Percentiles rank a stretch among this genome's conserved stretches.
Evolutionary conservation across 2,329 filamentous ascomycete genomes (phyloP).

Genomic region (Geosmithia morbida): DNA sequence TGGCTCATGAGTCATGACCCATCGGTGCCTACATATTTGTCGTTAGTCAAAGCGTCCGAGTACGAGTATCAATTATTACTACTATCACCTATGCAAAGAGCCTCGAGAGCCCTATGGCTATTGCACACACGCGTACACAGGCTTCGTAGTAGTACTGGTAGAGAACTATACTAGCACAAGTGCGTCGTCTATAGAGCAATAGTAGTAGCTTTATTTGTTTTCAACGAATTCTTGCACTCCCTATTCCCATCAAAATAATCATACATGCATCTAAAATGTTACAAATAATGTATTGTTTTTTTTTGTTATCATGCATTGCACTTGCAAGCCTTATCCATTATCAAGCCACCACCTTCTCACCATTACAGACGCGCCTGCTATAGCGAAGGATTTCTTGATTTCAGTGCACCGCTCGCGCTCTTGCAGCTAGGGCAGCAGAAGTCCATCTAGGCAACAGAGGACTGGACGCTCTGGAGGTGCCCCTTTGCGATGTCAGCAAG

Average conservation of each 20-base stretch:
- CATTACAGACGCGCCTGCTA: slow-evolving; percentile 15
- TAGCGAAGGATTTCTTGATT: slow-evolving; percentile 53
- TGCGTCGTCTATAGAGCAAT: background rate
- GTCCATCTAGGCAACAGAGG: slow-evolving; percentile 73
- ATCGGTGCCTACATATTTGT: too few species aligned
- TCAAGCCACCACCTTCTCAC: slow-evolving; percentile 1
- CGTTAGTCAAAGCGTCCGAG: too few species aligned
- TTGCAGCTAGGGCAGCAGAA: slow-evolving; percentile 87
- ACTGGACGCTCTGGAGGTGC: slow-evolving; percentile 55
- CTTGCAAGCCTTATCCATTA: too few species aligned
- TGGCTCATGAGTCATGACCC: too few species aligned
- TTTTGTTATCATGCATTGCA: background rate
- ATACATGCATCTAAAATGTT: background rate
- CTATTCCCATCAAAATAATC: background rate
- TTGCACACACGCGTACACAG: too few species aligned
- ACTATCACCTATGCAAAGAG: too few species aligned
- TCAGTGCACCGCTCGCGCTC: slow-evolving; percentile 75
- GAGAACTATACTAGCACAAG: background rate
- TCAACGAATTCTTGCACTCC: background rate
- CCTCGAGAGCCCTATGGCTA: too few species aligned
- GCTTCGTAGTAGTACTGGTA: too few species aligned
- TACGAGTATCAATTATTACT: too few species aligned
- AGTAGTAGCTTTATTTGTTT: background rate
- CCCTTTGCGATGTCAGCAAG: slow-evolving; percentile 74
- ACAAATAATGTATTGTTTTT: background rate